Base-by-base conservation (phyloP, 768 basidiomycete species). In the Boletus vermiculosoides region DNA sequence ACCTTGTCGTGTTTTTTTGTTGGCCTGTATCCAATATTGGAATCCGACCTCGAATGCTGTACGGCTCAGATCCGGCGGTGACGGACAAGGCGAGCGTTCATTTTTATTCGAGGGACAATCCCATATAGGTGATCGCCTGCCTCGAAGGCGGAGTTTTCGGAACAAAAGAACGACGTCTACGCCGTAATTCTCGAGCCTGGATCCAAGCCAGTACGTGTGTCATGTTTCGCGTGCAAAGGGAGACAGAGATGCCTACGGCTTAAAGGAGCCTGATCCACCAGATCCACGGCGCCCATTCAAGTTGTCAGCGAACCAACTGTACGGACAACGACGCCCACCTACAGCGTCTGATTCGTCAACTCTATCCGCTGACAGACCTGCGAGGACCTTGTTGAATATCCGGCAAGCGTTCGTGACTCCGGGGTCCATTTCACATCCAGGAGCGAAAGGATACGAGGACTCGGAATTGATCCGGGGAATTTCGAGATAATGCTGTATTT, bases 351-450 rank as follows among this genome's bases (percentile, higher is more conserved):
- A 48, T 11, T 49, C 30, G 12, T 13, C 6, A 16, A 46, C n/a
- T 4, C 3, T 30, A 45, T 18, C 39, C 6, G 3, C 31, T 46
- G 45, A 48, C 54, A 30, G 34, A 34, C 45, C 58, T 34, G 44
- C 45, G 6, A 44, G 55, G 39, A 57, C 12, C 11, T 55, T 33
- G 20, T 40, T 54, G 52, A 54, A 47, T 34, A 54, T 10, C 7
- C 31, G 44, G 5, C 55, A 16, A 36, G 44, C 49, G 23, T 57
- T 58, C 18, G 44, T 31, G 37, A 30, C 10, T n/a, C n/a, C n/a
- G 15, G 48, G 57, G 12, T 1, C 28, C 57, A 55, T 56, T 15
- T 25, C 25, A 25, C n/a, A 11, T 9, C 0, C 20, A 8, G 30
- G 5, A 23, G 8, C 7, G n/a, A 25, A 15, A 6, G 22, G 22